These are phyloP conservation scores for Xylaria polymorpha DNA, from an alignment of 2,329 filamentous ascomycete species.

Conservation along the genomic window DNA sequence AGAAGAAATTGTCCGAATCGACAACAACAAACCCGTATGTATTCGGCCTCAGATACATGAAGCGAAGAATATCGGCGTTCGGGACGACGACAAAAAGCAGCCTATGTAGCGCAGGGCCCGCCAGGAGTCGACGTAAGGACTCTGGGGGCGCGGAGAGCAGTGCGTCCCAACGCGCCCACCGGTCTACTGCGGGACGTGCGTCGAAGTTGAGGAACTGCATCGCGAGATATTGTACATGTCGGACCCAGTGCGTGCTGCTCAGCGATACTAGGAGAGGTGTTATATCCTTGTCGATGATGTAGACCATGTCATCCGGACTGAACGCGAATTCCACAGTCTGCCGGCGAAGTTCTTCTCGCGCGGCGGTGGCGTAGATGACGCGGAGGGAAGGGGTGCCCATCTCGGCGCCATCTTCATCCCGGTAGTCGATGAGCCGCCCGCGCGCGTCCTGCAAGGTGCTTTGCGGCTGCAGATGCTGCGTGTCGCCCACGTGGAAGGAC, in stretches of 20 bases:
- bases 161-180: slow-evolving; percentile 17
- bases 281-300: slow-evolving; percentile 16
- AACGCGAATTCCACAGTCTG: slow-evolving; percentile 14
- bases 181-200: neutral
- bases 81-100: slow-evolving; percentile 25
- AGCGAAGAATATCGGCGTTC: neutral
- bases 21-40: neutral
- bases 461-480: slow-evolving; percentile 2
- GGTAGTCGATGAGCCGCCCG: slow-evolving; percentile 5
- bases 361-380: slow-evolving; percentile 2
- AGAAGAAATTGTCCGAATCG: neutral
- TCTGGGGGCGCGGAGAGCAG: slow-evolving; percentile 3
- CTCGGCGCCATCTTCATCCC: neutral
- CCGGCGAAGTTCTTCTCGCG: neutral
- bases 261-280: neutral
- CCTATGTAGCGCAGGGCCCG: neutral
- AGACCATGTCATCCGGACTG: slow-evolving; percentile 13
- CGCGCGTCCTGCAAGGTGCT: neutral
- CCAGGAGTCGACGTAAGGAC: neutral
- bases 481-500: slow-evolving; percentile 20
- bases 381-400: neutral
- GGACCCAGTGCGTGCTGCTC: slow-evolving; percentile 10
- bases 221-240: neutral
- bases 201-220: slow-evolving; percentile 23
- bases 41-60: neutral